Conservation (phyloP, 345 rosid genomes). For the Isatis tinctoria region DNA sequence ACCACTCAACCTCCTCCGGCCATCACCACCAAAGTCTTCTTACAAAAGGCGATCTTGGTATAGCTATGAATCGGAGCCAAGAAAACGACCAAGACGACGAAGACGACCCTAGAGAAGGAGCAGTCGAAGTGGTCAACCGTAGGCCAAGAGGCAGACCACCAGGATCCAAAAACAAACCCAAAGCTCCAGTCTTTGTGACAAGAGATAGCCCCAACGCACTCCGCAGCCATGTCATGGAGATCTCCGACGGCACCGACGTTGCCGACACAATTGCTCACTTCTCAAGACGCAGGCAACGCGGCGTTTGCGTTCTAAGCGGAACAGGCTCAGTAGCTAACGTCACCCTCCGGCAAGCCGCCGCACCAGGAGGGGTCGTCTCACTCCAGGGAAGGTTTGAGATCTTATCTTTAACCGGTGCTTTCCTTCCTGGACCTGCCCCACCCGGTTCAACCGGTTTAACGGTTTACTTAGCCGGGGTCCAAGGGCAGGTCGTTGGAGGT, state of each 20-base stretch:
- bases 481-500: slow-evolving; percentile 81
- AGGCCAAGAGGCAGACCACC: slow-evolving; percentile 83
- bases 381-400: slow-evolving; percentile 82
- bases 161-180: slow-evolving; percentile 79
- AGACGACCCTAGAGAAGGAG: slow-evolving; percentile 68
- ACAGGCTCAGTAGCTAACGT: slow-evolving; percentile 82
- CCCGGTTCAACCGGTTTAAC: slow-evolving; percentile 83
- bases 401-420: slow-evolving; percentile 71
- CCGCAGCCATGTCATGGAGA: slow-evolving; percentile 79
- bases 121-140: slow-evolving; percentile 59
- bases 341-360: slow-evolving; percentile 72
- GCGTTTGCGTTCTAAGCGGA: slow-evolving; percentile 78
- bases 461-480: slow-evolving; percentile 68
- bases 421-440: slow-evolving; percentile 85
- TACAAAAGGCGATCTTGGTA: slow-evolving; percentile 44
- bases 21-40: slow-evolving; percentile 40
- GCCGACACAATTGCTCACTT: slow-evolving; percentile 75
- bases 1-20: slow-evolving; percentile 36
- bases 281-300: slow-evolving; percentile 67
- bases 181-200: slow-evolving; percentile 73
- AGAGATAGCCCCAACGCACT: slow-evolving; percentile 84
- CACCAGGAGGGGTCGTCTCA: slow-evolving; percentile 66
- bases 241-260: slow-evolving; percentile 65
- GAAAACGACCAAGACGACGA: slow-evolving; percentile 54
- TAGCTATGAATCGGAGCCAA: slow-evolving; percentile 34